Evolutionary conservation across 768 basidiomycete species (phyloP).

Genomic region (Xanthoconium purpureum): DNA sequence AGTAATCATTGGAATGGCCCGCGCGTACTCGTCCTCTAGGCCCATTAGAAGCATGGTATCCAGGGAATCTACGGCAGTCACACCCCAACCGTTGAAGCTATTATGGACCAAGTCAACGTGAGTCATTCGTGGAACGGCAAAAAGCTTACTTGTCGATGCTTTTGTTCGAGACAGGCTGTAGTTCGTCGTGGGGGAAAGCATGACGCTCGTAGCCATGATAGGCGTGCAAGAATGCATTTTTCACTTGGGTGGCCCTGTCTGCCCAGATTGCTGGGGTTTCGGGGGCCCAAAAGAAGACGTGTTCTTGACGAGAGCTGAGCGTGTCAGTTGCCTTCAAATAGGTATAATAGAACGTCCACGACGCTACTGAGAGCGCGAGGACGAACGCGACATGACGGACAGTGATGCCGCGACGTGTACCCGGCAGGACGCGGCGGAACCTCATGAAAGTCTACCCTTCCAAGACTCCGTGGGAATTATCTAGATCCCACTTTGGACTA

Average conservation of each 20-base stretch:
- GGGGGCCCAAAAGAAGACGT: conserved; percentile 16
- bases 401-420: conserved; percentile 16
- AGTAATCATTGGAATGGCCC: conserved; percentile 55
- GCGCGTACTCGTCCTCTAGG: conserved; percentile 63
- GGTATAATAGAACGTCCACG: conserved; percentile 22
- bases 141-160: conserved; percentile 49
- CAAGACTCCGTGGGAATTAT: not conserved
- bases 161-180: conserved; percentile 49
- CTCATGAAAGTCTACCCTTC: not conserved
- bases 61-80: conserved; percentile 75
- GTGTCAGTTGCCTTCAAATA: not conserved
- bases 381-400: conserved; percentile 24
- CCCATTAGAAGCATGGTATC: conserved; percentile 87
- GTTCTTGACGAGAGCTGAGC: conserved; percentile 9
- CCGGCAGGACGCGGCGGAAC: not conserved
- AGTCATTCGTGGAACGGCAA: not conserved
- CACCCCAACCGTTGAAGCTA: conserved; percentile 81
- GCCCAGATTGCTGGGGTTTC: conserved; percentile 45
- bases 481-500: not conserved
- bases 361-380: conserved; percentile 7
- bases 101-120: not conserved
- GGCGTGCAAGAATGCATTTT: conserved; percentile 61
- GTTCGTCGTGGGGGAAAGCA: conserved; percentile 63
- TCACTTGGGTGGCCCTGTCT: conserved; percentile 53
- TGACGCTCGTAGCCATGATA: conserved; percentile 62